phyloP scores from a whole-genome alignment of 108 stramenopile genomes.

The Asterionellopsis glacialis region DNA sequence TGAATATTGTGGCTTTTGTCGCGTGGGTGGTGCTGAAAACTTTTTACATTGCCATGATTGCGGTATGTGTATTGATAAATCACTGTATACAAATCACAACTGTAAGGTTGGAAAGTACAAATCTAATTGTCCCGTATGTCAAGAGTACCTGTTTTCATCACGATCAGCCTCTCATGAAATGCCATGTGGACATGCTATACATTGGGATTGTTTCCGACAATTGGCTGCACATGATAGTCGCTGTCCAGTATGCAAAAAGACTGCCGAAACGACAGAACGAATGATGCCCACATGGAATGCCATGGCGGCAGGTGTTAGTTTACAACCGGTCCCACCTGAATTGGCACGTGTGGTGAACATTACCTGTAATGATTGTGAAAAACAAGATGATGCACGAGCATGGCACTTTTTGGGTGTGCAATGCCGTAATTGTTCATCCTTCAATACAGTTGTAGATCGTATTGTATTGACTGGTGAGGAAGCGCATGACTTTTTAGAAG shows the following conservation, averaged over 20 bases:
- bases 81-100: slow-evolving; percentile 68
- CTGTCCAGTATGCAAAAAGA: slow-evolving; percentile 86
- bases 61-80: slow-evolving; percentile 81
- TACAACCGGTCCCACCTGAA: slow-evolving; percentile 79
- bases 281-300: slow-evolving; percentile 78
- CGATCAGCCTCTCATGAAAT: slow-evolving; percentile 56
- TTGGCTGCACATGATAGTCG: slow-evolving; percentile 67
- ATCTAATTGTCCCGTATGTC: slow-evolving; percentile 80
- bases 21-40: slow-evolving; percentile 77
- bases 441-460: slow-evolving; percentile 68
- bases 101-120: slow-evolving; percentile 83
- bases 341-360: slow-evolving; percentile 67
- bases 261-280: slow-evolving; percentile 71
- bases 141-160: slow-evolving; percentile 69
- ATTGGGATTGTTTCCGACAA: slow-evolving; percentile 75
- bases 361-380: slow-evolving; percentile 75
- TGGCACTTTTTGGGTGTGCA: slow-evolving; percentile 88
- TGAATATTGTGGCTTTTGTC: slow-evolving; percentile 78
- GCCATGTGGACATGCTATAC: slow-evolving; percentile 81
- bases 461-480: slow-evolving; percentile 62
- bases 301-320: slow-evolving; percentile 71
- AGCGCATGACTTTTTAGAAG: slow-evolving; percentile 59
- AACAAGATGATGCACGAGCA: slow-evolving; percentile 37
- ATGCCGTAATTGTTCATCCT: slow-evolving; percentile 57
- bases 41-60: slow-evolving; percentile 81